Percentiles rank a stretch among this genome's conserved stretches.
These are phyloP conservation scores for Dactylellina sp. DNA, from an alignment of 2,329 filamentous ascomycete species.

Conservation along the genomic window DNA sequence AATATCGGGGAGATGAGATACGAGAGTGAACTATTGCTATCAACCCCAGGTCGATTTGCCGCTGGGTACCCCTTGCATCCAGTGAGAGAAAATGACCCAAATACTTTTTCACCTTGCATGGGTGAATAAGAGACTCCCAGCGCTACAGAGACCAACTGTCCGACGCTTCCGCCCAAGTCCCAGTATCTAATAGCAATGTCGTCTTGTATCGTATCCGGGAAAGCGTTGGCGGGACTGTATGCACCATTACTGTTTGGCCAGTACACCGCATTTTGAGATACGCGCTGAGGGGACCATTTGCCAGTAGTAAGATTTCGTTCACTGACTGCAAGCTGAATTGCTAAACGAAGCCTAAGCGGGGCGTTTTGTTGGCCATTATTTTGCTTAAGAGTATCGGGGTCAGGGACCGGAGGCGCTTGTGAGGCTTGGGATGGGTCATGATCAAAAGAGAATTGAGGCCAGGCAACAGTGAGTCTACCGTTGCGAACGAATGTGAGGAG, in stretches of 20 bases:
- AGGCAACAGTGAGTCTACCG: constrained; percentile 8
- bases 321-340: not conserved
- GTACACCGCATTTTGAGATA: not conserved
- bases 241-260: not conserved
- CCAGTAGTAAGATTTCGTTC: not conserved
- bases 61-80: constrained; percentile 24
- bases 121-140: no score
- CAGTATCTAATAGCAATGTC: not conserved
- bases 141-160: not conserved
- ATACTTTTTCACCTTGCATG: not conserved
- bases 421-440: constrained; percentile 7
- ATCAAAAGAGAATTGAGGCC: constrained; percentile 10
- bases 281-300: not conserved
- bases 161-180: not conserved
- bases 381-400: not conserved
- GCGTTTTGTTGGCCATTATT: not conserved
- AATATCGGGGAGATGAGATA: not conserved
- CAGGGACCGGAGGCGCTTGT: not conserved
- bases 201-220: not conserved
- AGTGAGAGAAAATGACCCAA: constrained; percentile 2
- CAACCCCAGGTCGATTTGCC: no score
- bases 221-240: not conserved
- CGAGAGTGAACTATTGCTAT: no score
- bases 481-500: constrained; percentile 11
- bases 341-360: not conserved